Base-by-base conservation (phyloP, 768 basidiomycete genomes). In the Phanerodontia chrysosporium region DNA sequence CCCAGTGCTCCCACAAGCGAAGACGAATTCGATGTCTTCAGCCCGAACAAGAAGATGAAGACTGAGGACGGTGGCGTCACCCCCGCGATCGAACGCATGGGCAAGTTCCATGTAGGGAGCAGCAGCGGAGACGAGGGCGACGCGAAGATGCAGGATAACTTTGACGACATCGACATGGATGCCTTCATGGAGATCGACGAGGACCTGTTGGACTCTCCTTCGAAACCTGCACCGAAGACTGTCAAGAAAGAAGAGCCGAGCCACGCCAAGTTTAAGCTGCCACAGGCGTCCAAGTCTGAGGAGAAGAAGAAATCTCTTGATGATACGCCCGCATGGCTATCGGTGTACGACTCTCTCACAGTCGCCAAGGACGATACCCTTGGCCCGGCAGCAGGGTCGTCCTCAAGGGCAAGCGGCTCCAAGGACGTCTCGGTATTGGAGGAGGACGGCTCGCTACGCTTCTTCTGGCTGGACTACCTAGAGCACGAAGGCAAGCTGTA, bases 401-500 rank as follows among this genome's bases (percentile, higher is more conserved):
- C 63, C 2, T 51, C 56, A 1, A 63, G n/a, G 6, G 55, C 68
- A 7, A 59, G 71, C 16, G 72, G 75, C 6, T 65, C 72, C 1
- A 64, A 68, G 68, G 72, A 78, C 22, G 63, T 85, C 7, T 80
- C 81, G 44, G 87, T 87, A 0, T 78, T 95, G 1, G 92, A 98
- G 67, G 74, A 82, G 3, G 93, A 97, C 63, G 94, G 92, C 1
- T 89, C 86, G 2, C 75, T 98, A 14, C 83, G 82, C 27, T 95
- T 99, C 78, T 99, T 88, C 77, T 99, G 97, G 97, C 78, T 98
- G 22, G 97, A 99, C 69, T 93, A 93, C 67, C 83, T 95, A 32
- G 94, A 98, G 69, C 81, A 83, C 49, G 83, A 89, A 16, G 96
- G 95, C 16, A 84, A 82, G 59, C 76, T 99, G 3, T 89, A 92